Percentiles rank a stretch among this genome's conserved stretches.
Evolutionary conservation across 148 eudicot species (phyloP).

Genomic region (Simmondsia chinensis): DNA sequence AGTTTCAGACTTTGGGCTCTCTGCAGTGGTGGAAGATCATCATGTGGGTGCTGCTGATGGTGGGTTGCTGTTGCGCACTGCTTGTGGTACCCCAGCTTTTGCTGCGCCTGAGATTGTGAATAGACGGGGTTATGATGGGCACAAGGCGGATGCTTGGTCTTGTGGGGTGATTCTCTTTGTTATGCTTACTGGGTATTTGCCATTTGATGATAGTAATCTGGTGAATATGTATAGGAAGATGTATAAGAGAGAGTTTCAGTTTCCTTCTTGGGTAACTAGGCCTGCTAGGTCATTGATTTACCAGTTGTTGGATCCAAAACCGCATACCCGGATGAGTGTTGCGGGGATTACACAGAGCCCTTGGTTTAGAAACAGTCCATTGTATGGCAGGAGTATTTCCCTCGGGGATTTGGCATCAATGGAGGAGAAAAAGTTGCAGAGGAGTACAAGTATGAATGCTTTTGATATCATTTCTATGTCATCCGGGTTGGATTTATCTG

Average conservation of each 20-base stretch:
- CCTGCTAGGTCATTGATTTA: conserved; percentile 33
- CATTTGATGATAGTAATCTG: conserved; percentile 62
- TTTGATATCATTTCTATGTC: conserved; percentile 80
- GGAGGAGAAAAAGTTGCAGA: conserved; percentile 18
- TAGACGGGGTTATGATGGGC: conserved; percentile 52
- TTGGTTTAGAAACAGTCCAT: conserved; percentile 44
- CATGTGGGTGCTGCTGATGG: not conserved
- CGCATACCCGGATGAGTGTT: conserved; percentile 39
- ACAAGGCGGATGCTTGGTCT: conserved; percentile 79
- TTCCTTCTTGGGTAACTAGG: conserved; percentile 43
- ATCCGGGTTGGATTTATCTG: conserved; percentile 60
- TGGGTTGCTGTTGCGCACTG: conserved; percentile 37
- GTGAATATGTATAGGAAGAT: conserved; percentile 56
- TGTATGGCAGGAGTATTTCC: conserved; percentile 15
- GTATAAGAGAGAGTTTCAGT: conserved; percentile 31
- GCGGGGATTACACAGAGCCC: conserved; percentile 30
- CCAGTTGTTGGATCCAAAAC: conserved; percentile 65
- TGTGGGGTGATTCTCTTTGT: conserved; percentile 69
- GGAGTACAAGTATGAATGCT: conserved; percentile 38
- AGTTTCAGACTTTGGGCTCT: conserved; percentile 67
- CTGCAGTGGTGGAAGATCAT: conserved; percentile 37
- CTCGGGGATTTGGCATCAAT: conserved; percentile 17
- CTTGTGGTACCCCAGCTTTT: conserved; percentile 67
- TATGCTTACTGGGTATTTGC: conserved; percentile 50
- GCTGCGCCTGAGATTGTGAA: conserved; percentile 57